Percentiles rank a stretch among this genome's conserved stretches.
phyloP scores from a whole-genome alignment of 805 yeast genomes.

The Cyberlindnera sargentensis region DNA sequence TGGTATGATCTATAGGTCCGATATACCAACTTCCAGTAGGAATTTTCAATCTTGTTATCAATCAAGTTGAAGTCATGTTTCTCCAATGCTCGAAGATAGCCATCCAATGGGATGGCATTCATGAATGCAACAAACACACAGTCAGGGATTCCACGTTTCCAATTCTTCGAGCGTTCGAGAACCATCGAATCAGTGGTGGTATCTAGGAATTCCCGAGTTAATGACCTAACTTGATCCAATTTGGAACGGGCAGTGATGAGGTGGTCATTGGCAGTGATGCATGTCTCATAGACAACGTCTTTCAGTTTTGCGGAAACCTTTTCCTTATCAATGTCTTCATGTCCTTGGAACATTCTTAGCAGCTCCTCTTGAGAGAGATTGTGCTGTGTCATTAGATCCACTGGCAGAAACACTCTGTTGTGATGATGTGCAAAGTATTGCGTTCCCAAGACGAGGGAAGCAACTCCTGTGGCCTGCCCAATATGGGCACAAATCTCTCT shows the following conservation, averaged over 20 bases:
- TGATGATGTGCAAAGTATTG: constrained; percentile 45
- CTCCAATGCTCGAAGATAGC: constrained; percentile 57
- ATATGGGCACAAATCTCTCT: constrained; percentile 69
- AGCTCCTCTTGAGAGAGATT: constrained; percentile 59
- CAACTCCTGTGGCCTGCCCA: constrained; percentile 75
- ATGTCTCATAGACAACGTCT: constrained; percentile 60
- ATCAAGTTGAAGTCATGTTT: constrained; percentile 57
- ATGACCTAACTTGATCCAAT: constrained; percentile 33
- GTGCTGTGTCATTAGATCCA: constrained; percentile 46
- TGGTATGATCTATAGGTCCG: constrained; percentile 19
- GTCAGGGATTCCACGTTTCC: constrained; percentile 50
- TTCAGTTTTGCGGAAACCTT: constrained; percentile 34
- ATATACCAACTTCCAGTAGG: constrained; percentile 25
- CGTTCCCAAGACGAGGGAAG: constrained; percentile 55
- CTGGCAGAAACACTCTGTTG: constrained; percentile 47
- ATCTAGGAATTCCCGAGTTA: constrained; percentile 24
- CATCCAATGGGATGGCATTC: constrained; percentile 56
- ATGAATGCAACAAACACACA: constrained; percentile 61
- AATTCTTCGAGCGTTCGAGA: constrained; percentile 25
- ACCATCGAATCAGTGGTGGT: constrained; percentile 22
- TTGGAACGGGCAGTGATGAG: constrained; percentile 60
- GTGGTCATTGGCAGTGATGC: constrained; percentile 77
- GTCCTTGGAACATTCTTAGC: constrained; percentile 35
- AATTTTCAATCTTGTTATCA: constrained; percentile 15
- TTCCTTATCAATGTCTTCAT: constrained; percentile 15